Evolutionary conservation across 306 rosid species (phyloP).

Genomic region (Clitoria ternatea): DNA sequence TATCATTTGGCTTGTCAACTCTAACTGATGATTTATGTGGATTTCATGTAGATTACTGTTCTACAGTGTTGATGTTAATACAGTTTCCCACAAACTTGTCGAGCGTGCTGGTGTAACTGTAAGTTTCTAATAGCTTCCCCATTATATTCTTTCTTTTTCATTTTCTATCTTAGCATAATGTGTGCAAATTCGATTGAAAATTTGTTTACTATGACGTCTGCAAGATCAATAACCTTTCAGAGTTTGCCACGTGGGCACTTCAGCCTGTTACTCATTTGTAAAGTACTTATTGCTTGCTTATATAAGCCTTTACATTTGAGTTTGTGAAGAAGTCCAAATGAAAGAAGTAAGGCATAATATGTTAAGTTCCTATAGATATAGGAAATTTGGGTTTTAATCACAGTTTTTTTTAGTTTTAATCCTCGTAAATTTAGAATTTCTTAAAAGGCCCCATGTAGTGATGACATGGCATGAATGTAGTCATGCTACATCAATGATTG

Average conservation of each 20-base stretch:
- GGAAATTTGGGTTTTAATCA: no score
- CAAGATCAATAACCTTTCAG: background rate
- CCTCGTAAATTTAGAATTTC: no score
- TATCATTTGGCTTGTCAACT: conserved; percentile 2
- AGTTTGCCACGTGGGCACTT: background rate
- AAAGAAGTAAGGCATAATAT: conserved; percentile 10
- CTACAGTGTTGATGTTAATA: conserved; percentile 71
- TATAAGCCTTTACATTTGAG: background rate
- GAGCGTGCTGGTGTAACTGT: conserved; percentile 82
- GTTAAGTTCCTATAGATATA: no score
- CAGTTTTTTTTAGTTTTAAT: no score
- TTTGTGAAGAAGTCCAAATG: background rate
- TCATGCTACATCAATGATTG: no score
- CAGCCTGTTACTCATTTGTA: background rate
- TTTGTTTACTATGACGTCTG: background rate
- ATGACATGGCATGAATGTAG: no score
- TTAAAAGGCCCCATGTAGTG: no score
- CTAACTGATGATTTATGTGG: conserved; percentile 8
- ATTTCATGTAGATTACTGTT: conserved; percentile 60
- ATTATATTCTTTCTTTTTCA: background rate
- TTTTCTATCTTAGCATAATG: conserved; percentile 6
- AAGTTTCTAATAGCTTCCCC: conserved; percentile 39
- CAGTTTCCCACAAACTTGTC: conserved; percentile 74
- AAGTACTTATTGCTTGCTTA: no score
- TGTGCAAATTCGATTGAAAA: background rate